phyloP scores from a whole-genome alignment of 306 rosid genomes.

The Glycyrrhiza uralensis region DNA sequence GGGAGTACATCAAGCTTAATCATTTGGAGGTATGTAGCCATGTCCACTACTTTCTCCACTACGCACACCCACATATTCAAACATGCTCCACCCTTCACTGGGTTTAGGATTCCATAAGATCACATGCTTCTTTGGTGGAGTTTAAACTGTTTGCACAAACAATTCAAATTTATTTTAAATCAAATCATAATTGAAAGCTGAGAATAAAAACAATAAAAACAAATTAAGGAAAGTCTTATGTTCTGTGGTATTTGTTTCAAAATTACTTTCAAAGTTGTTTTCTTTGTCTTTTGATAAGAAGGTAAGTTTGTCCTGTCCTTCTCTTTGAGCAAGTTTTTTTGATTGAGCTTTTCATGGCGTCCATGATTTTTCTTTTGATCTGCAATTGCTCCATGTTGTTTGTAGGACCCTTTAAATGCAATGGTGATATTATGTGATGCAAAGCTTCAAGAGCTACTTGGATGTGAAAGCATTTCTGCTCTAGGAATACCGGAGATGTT shows the following conservation, averaged over 20 bases:
- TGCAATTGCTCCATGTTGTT: not conserved
- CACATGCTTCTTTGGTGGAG: not conserved
- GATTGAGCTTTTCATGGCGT: not conserved
- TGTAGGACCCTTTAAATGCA: slow-evolving; percentile 66
- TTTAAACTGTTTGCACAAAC: not conserved
- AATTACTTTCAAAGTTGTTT: not conserved
- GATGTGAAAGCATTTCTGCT: slow-evolving; percentile 75
- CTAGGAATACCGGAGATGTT: slow-evolving; percentile 63
- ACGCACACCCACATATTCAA: not conserved
- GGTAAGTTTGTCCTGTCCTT: slow-evolving; percentile 10
- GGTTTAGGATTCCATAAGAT: slow-evolving; percentile 9
- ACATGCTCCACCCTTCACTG: not conserved
- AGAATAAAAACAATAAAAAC: not conserved
- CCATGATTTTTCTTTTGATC: not conserved
- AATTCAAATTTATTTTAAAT: not conserved
- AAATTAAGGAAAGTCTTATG: not conserved
- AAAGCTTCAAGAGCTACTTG: slow-evolving; percentile 69
- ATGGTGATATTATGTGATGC: slow-evolving; percentile 72
- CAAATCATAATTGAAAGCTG: not conserved
- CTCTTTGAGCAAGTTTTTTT: not conserved
- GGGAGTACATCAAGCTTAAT: slow-evolving; percentile 73
- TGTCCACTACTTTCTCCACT: not conserved
- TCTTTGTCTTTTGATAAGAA: not conserved
- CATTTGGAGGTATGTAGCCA: slow-evolving; percentile 58
- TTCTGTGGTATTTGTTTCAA: not conserved